Evolutionary conservation across 768 basidiomycete species (phyloP), one percentile per base, ranked within the genome.

Genomic region (Phanerochaete carnosa): DNA sequence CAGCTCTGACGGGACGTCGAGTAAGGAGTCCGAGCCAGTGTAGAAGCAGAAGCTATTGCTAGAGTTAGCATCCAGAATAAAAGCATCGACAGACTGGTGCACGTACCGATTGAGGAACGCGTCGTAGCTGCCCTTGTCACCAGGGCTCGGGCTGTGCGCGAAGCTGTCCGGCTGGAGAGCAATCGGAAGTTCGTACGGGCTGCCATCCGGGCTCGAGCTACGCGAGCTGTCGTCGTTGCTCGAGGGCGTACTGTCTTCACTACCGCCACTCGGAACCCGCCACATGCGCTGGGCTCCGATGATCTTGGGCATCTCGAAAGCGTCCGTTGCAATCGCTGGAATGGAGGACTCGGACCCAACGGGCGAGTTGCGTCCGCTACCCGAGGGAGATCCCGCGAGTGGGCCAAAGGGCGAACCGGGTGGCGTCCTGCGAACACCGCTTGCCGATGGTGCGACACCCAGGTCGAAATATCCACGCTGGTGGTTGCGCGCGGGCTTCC

Each of bases 1-100:
- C 11, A 78, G 61, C 45, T 70, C 70, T 23, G 68, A 60, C 0
- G 71, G 57, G 25, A 69, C 69, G 52, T 72, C 73, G n/a, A 72
- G 61, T 55, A 72, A 32, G 2, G 74, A 68, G 33, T 78, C 82
- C 2, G 78, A 66, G 1, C 90, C 90, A 2, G 90, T 92, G 73
- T 83, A 92, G 74, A 92, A 92, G 75, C 90, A 92, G 72, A 88
- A 92, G 66, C 90, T 92, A 57, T 69, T 23, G 29, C 2, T 2
- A 39, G 30, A 26, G 45, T 55, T 49, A 35, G 19, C 8, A 32
- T 57, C 47, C 13, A 5, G 51, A 30, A 32, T 4, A 13, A n/a
- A 52, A 11, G 23, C 49, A 46, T 55, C 35, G 52, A 46, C 55
- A 52, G 45, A 51, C 12, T 26, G 15, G 32, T 15, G 30, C 16